Evolutionary conservation across 139 green algal genomes (phyloP).

Genomic region (Ettlia oleoabundans): DNA sequence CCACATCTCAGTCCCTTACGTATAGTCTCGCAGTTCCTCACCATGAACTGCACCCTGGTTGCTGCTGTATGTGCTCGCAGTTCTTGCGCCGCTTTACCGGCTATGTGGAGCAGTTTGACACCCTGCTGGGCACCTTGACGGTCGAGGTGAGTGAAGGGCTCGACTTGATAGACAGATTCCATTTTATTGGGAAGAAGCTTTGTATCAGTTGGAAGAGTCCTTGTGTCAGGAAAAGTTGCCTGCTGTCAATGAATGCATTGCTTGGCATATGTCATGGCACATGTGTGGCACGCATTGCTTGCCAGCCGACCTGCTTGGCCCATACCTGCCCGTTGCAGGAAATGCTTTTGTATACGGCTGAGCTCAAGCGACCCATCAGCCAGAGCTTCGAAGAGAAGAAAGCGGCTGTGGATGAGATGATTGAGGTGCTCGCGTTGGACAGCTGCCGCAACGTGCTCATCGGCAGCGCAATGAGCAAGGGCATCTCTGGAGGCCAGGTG

Average conservation of each 20-base stretch:
- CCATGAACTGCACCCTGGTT: neutral
- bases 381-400: conserved; percentile 38
- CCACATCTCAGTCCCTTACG: too few species aligned
- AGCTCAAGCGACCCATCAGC: conserved; percentile 46
- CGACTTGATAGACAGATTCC: too few species aligned
- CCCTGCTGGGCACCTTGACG: conserved; percentile 15
- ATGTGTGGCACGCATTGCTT: too few species aligned
- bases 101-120: conserved; percentile 80
- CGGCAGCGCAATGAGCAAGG: conserved; percentile 28
- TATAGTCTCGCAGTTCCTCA: too few species aligned
- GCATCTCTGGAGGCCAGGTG: conserved; percentile 25
- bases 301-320: too few species aligned
- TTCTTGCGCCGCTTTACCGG: conserved; percentile 81
- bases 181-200: too few species aligned
- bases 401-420: conserved; percentile 64
- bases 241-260: too few species aligned
- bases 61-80: neutral
- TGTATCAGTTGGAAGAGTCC: too few species aligned
- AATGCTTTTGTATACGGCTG: conserved; percentile 38
- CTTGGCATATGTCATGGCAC: too few species aligned
- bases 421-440: conserved; percentile 58
- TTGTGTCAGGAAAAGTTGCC: too few species aligned
- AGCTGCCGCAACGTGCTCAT: conserved; percentile 33
- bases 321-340: neutral
- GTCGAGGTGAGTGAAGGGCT: conserved; percentile 6